These are phyloP conservation scores for Sarocladiaceae sp. DNA, from an alignment of 2,329 filamentous ascomycete species.

Conservation along the genomic window DNA sequence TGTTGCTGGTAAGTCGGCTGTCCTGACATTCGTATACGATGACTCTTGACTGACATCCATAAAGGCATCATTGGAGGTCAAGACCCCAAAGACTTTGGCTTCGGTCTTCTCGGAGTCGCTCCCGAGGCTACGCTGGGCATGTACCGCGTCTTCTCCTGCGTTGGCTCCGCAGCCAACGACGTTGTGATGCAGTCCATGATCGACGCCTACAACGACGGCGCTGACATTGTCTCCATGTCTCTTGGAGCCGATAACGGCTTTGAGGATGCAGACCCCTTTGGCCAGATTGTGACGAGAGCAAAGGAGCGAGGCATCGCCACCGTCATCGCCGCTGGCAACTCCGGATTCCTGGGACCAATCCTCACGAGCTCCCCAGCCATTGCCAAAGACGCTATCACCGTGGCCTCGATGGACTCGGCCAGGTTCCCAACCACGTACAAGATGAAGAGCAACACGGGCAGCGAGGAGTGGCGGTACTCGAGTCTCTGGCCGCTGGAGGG, in stretches of 20 bases:
- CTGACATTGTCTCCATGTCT: constrained; percentile 37
- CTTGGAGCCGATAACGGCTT: constrained; percentile 33
- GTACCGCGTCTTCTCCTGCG: constrained; percentile 28
- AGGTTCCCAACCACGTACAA: constrained; percentile 13
- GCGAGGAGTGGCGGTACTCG: constrained; percentile 7
- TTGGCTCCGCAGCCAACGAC: constrained; percentile 19
- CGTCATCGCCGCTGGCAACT: constrained; percentile 45
- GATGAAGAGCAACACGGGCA: constrained; percentile 6
- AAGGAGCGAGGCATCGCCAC: constrained; percentile 40
- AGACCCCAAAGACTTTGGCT: constrained; percentile 14
- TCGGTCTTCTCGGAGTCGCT: constrained; percentile 28
- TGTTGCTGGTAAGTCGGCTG: constrained; percentile 31
- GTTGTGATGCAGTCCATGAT: constrained; percentile 28
- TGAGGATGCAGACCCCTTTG: constrained; percentile 33
- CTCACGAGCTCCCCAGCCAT: constrained; percentile 23
- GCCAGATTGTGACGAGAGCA: constrained; percentile 31
- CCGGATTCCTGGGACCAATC: constrained; percentile 41
- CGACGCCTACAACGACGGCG: constrained; percentile 29
- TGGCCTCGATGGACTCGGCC: constrained; percentile 16
- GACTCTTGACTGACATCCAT: neutral
- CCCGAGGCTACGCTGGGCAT: constrained; percentile 29
- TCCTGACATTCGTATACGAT: constrained; percentile 12
- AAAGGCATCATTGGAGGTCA: neutral
- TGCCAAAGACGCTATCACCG: constrained; percentile 16
- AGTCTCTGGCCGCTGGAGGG: constrained; percentile 10